Evolutionary conservation across 208 protist genomes (phyloP), one percentile per base, ranked within the genome.

Genomic region (Crithidia mellificae): DNA sequence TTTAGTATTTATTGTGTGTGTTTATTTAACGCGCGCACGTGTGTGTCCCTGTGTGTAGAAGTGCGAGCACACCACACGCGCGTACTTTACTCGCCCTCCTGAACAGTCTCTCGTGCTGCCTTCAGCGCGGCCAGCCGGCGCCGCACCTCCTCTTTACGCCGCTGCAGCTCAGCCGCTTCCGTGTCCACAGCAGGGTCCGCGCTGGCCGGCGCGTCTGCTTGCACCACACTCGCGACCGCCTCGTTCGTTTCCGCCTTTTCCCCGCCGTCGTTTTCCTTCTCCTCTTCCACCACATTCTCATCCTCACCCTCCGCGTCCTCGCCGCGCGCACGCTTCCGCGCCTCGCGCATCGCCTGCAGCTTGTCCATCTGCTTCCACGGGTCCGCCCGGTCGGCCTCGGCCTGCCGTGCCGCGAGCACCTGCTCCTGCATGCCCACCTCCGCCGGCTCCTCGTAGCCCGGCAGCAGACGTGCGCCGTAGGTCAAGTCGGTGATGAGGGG

Each of bases 81-180:
- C n/a, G n/a, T n/a, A n/a, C 11, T 22, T 47, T 25, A 68, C 11
- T 51, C 41, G 14, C 56, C 34, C 22, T 67, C 46, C 30, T 62
- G 53, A 0, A 54, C 69, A 8, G 69, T 54, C 46, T 50, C 44
- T 0, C 62, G 62, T n/a, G 68, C 72, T 32, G 65, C 71, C 52
- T 85, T 83, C n/a, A 92, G 38, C 8, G 71, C 76, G 11, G 75
- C 74, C 20, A 92, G 51, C 6, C 83, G 80, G 29, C 75, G 78
- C 24, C 83, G 83, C 51, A 83, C 76, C 12, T 74, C 79, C 55
- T 80, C 74, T 55, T 84, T 85, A 38, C 70, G 79, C 25, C 66
- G 61, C 59, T 84, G 55, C 64, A 91, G 63, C 20, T 83, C 73
- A 8, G 57, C 41, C 36, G 65, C 76, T 52, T 62, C 39, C 0